Conservation (phyloP, 1,139 yeast species). For the Lodderomyces margitis region DNA sequence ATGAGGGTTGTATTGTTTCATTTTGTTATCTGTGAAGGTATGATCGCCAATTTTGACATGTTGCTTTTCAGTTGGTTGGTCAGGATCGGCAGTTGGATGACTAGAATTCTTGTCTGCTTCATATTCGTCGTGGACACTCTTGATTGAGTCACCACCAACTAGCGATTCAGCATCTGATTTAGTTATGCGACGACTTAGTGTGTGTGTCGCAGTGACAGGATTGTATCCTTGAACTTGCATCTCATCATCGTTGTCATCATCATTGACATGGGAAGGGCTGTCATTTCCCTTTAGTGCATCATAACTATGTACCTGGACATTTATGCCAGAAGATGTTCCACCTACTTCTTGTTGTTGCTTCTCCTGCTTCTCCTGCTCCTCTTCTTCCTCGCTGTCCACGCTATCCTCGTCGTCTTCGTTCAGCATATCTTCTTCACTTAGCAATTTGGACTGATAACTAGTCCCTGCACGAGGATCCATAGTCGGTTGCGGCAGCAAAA, state of each 20-base stretch:
- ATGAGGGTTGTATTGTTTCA: constrained; percentile 16
- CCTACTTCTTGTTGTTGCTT: not conserved
- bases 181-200: constrained; percentile 18
- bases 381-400: constrained; percentile 4
- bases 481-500: constrained; percentile 14
- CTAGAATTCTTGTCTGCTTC: not conserved
- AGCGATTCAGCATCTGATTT: constrained; percentile 37
- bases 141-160: constrained; percentile 36
- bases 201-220: not conserved
- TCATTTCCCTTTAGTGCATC: constrained; percentile 8
- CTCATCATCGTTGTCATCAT: constrained; percentile 1
- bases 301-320: constrained; percentile 1
- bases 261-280: not conserved
- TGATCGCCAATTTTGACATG: constrained; percentile 9
- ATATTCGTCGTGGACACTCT: constrained; percentile 6
- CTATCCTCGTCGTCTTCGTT: constrained; percentile 11
- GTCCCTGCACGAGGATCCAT: constrained; percentile 7
- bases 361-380: constrained; percentile 2
- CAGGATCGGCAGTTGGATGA: constrained; percentile 19
- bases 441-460: constrained; percentile 4
- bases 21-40: constrained; percentile 14
- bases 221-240: not conserved
- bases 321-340: too few relatives aligned
- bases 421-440: constrained; percentile 13
- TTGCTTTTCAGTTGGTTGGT: constrained; percentile 16